Conservation (phyloP, 495 filamentous ascomycete species). For the Xylaria scruposa region DNA sequence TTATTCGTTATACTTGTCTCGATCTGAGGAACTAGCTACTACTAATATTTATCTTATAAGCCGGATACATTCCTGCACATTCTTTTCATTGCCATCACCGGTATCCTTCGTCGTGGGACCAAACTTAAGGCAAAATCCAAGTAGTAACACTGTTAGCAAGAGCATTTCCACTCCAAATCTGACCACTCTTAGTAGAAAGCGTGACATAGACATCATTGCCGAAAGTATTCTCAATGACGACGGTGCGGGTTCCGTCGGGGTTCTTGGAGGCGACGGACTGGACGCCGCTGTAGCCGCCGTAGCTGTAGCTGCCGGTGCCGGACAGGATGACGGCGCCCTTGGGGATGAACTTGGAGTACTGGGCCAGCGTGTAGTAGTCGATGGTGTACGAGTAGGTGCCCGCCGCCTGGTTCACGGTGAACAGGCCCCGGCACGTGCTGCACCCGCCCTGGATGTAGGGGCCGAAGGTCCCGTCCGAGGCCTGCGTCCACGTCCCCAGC, state of each 20-base stretch:
- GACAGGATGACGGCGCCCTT: conserved; percentile 54
- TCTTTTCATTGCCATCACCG: not conserved
- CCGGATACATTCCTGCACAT: not conserved
- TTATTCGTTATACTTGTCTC: not conserved
- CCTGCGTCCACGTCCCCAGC: conserved; percentile 62
- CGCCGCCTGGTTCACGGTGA: conserved; percentile 49
- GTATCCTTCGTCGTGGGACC: not conserved
- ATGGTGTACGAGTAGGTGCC: conserved; percentile 53
- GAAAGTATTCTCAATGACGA: conserved; percentile 62
- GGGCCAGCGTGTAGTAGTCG: conserved; percentile 64
- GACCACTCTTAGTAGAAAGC: conserved; percentile 48
- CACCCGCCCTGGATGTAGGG: conserved; percentile 62
- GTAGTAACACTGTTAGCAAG: conserved; percentile 57
- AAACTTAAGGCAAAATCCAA: conserved; percentile 55
- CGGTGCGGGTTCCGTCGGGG: conserved; percentile 57
- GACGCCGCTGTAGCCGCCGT: conserved; percentile 48
- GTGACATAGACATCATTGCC: conserved; percentile 57
- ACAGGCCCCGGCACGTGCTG: conserved; percentile 55
- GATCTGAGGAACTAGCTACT: not conserved
- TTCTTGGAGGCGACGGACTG: conserved; percentile 60
- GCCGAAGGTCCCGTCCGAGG: conserved; percentile 55
- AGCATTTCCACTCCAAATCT: conserved; percentile 60
- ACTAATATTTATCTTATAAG: not conserved
- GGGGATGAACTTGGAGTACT: conserved; percentile 64
- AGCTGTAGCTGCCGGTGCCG: conserved; percentile 57